phyloP scores from a whole-genome alignment of 106 monocot genomes.

The Allium cepa region DNA sequence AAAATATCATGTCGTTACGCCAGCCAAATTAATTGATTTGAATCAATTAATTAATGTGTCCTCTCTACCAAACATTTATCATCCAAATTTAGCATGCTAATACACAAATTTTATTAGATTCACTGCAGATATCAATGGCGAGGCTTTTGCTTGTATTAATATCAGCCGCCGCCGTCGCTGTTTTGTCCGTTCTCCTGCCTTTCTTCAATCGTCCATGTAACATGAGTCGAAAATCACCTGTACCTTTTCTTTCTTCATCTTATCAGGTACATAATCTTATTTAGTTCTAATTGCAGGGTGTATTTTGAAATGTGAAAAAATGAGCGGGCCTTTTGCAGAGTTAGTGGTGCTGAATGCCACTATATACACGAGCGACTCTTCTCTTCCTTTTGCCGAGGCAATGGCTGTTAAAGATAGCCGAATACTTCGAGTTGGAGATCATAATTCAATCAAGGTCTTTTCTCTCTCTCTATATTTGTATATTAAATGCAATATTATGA shows the following conservation, averaged over 20 bases:
- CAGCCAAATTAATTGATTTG: too few relatives aligned
- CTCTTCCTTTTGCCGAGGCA: constrained; percentile 48
- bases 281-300: constrained; percentile 12
- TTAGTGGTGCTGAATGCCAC: constrained; percentile 57
- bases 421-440: constrained; percentile 43
- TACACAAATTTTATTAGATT: too few relatives aligned
- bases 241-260: neutral
- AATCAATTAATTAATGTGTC: too few relatives aligned
- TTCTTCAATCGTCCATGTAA: constrained; percentile 5
- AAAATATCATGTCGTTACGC: too few relatives aligned
- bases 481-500: neutral
- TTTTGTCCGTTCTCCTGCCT: constrained; percentile 1
- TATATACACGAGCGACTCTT: constrained; percentile 54
- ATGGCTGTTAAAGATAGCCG: constrained; percentile 46
- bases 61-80: too few relatives aligned
- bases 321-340: constrained; percentile 21
- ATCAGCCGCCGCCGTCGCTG: constrained; percentile 17
- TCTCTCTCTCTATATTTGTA: neutral
- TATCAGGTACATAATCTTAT: neutral
- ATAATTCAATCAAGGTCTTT: constrained; percentile 31
- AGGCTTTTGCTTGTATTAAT: constrained; percentile 3
- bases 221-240: neutral
- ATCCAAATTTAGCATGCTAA: too few relatives aligned
- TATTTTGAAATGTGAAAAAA: neutral
- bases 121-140: constrained; percentile 6